phyloP scores from a whole-genome alignment of 768 basidiomycete species.

The Termitomyces sp. region DNA sequence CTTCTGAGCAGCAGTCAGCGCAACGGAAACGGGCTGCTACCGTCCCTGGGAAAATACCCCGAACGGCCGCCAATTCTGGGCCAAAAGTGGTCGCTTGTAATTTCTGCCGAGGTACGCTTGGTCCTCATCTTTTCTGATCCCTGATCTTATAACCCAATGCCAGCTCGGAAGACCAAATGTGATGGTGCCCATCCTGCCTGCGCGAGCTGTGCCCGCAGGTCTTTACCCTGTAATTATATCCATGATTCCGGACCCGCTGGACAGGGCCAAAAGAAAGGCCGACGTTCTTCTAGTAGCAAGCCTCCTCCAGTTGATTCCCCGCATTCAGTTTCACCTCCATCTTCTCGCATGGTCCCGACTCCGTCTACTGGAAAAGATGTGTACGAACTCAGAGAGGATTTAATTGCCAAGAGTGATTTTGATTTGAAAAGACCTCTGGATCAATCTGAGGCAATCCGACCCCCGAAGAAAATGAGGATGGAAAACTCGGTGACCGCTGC shows the following conservation, averaged over 20 bases:
- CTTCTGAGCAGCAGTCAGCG: constrained; percentile 60
- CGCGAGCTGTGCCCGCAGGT: constrained; percentile 74
- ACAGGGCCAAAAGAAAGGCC: constrained; percentile 38
- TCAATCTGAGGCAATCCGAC: constrained; percentile 43
- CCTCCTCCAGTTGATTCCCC: constrained; percentile 30
- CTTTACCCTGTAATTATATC: constrained; percentile 74
- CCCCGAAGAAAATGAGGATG: constrained; percentile 71
- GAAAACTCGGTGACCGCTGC: constrained; percentile 37
- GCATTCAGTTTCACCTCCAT: constrained; percentile 49
- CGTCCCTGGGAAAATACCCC: constrained; percentile 54
- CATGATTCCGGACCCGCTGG: constrained; percentile 46
- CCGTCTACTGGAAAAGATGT: constrained; percentile 34
- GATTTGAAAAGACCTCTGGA: constrained; percentile 61
- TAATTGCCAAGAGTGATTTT: constrained; percentile 38
- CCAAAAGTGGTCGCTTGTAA: constrained; percentile 88
- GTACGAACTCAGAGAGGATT: constrained; percentile 34
- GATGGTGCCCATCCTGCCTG: constrained; percentile 84
- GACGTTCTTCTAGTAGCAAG: constrained; percentile 52
- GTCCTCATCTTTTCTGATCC: neutral
- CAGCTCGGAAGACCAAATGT: constrained; percentile 86
- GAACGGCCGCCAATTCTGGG: constrained; percentile 60
- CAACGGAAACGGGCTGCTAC: constrained; percentile 68
- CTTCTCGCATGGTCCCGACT: constrained; percentile 49
- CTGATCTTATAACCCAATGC: neutral
- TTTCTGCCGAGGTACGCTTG: constrained; percentile 67